A percentile compares a stretch with the other conserved stretches of the same genome.
These are phyloP conservation scores for Phytophthora brassicae DNA, from an alignment of 352 stramenopile genomes.

Conservation along the genomic window DNA sequence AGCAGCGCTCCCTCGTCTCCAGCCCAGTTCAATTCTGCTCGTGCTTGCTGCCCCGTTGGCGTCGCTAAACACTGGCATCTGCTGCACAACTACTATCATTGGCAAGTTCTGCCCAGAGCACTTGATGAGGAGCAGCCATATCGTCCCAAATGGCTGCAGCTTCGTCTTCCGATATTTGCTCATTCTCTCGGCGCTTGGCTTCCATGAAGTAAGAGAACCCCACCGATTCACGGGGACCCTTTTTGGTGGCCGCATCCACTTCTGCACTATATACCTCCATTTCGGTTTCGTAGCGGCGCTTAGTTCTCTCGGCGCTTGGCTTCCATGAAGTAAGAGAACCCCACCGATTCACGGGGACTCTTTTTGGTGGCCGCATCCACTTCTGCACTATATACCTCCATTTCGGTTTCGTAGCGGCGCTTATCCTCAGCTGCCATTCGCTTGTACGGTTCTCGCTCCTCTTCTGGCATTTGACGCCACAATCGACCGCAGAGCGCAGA, in stretches of 20 bases:
- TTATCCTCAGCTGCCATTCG: conserved; percentile 58
- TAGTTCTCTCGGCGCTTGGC: too few relatives aligned
- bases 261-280: conserved; percentile 31
- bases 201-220: conserved; percentile 43
- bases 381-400: conserved; percentile 29
- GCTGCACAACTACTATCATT: conserved; percentile 12
- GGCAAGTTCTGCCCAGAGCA: conserved; percentile 43
- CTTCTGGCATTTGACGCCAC: conserved; percentile 61
- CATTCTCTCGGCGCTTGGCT: conserved; percentile 32
- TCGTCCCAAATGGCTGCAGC: conserved; percentile 34
- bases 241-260: conserved; percentile 16
- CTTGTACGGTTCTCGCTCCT: conserved; percentile 52
- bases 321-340: conserved; percentile 41
- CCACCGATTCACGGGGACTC: conserved; percentile 20
- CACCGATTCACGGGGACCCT: conserved; percentile 16
- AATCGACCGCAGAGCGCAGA: conserved; percentile 56
- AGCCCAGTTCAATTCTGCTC: conserved; percentile 11
- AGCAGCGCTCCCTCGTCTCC: neutral
- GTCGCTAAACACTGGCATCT: neutral
- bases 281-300: conserved; percentile 48
- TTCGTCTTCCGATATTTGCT: conserved; percentile 29
- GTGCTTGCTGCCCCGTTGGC: conserved; percentile 1
- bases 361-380: conserved; percentile 17
- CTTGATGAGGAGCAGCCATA: conserved; percentile 39
- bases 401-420: conserved; percentile 45